Evolutionary conservation across 1,139 yeast genomes (phyloP).

Genomic region (Barnettozyma hawaiiensis): DNA sequence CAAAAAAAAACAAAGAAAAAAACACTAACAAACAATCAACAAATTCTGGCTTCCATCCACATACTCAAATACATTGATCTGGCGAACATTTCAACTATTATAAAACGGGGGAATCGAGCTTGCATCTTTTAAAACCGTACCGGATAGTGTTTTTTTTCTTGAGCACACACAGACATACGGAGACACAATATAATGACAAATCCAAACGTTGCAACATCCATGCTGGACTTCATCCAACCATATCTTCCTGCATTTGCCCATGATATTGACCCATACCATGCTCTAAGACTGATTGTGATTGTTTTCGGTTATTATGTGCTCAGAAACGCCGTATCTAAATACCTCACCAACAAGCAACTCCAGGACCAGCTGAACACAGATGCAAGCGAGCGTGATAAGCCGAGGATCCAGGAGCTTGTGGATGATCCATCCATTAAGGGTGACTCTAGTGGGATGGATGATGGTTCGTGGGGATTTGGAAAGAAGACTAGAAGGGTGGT

Average conservation of each 20-base stretch:
- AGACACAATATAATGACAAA: neutral
- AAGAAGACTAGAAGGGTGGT: slow-evolving; percentile 59
- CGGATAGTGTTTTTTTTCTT: no score
- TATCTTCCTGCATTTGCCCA: slow-evolving; percentile 9
- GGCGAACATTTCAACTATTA: no score
- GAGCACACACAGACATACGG: no score
- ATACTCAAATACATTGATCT: no score
- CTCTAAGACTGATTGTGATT: slow-evolving; percentile 37
- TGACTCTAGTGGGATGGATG: slow-evolving; percentile 33
- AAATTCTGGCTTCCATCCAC: no score
- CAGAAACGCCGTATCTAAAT: slow-evolving; percentile 37
- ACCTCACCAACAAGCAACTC: slow-evolving; percentile 45
- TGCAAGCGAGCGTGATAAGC: slow-evolving; percentile 29
- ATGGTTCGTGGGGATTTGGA: slow-evolving; percentile 69
- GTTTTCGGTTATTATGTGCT: slow-evolving; percentile 42
- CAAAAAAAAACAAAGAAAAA: no score
- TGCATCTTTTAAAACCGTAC: no score
- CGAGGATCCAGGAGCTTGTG: slow-evolving; percentile 38
- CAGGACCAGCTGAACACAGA: slow-evolving; percentile 46
- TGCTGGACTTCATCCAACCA: slow-evolving; percentile 6
- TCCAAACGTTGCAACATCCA: neutral
- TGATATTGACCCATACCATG: slow-evolving; percentile 32
- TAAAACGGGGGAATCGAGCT: no score
- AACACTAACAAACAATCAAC: no score
- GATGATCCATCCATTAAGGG: slow-evolving; percentile 32